These are phyloP conservation scores for Arabidopsis hybrid DNA, from an alignment of 441 rosid genomes.

Conservation along the genomic window DNA sequence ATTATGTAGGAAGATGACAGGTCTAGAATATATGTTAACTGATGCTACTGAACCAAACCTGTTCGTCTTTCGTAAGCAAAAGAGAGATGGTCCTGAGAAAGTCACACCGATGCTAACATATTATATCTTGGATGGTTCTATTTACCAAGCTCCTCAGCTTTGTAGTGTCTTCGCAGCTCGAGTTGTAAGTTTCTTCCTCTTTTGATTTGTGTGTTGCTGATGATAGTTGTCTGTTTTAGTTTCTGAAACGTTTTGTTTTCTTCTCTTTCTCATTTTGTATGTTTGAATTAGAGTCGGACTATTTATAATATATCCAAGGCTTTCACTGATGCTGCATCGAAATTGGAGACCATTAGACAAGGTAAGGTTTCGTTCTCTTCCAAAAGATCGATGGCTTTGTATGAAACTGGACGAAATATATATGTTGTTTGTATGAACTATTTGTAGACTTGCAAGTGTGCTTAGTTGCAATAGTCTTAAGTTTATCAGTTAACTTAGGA, in stretches of 20 bases:
- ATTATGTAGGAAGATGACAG: conserved; percentile 75
- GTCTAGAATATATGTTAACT: conserved; percentile 66
- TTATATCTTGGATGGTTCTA: conserved; percentile 87
- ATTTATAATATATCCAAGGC: conserved; percentile 81
- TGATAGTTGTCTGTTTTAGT: conserved; percentile 11
- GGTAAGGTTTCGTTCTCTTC: conserved; percentile 54
- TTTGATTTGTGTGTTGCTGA: conserved; percentile 23
- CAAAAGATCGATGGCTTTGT: background rate
- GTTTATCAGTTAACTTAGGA: background rate
- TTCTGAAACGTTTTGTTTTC: background rate
- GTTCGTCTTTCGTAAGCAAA: conserved; percentile 86
- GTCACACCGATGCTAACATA: conserved; percentile 80
- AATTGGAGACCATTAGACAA: conserved; percentile 91
- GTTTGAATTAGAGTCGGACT: conserved; percentile 72
- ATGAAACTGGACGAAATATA: background rate
- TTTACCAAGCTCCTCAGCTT: conserved; percentile 94
- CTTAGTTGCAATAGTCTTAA: conserved; percentile 4
- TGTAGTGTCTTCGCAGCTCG: conserved; percentile 85
- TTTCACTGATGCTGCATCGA: conserved; percentile 85
- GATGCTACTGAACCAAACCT: conserved; percentile 87
- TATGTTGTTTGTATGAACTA: background rate
- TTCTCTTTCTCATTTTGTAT: conserved; percentile 29
- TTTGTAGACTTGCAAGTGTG: conserved; percentile 17
- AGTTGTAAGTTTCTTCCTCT: conserved; percentile 55
- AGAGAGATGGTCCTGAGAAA: conserved; percentile 89